A percentile compares a stretch with the other conserved stretches of the same genome.
Conservation (phyloP, 225 moss, liverwort and hornwort genomes). For the Polytrichum formosum region DNA sequence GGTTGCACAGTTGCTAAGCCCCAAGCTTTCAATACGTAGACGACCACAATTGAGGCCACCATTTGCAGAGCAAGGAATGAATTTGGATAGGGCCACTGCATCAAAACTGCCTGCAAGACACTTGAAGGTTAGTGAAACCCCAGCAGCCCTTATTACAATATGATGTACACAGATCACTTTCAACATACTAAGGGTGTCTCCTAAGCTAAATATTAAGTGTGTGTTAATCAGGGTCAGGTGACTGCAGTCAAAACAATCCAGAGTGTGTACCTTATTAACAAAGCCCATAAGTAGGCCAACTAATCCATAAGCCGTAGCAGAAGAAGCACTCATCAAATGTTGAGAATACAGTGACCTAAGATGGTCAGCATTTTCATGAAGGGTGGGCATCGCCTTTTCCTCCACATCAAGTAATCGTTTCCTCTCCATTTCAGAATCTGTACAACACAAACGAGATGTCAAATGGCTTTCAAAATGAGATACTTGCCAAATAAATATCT, state of each 20-base stretch:
- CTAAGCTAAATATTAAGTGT: not conserved
- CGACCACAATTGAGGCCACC: constrained; percentile 60
- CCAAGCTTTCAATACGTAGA: constrained; percentile 49
- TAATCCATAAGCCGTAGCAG: constrained; percentile 54
- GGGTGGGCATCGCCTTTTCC: constrained; percentile 17
- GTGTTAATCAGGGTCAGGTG: not conserved
- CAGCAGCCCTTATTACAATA: not conserved
- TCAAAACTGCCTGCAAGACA: constrained; percentile 51
- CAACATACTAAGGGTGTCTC: too few species aligned
- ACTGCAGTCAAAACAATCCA: not conserved
- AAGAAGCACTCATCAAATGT: constrained; percentile 58
- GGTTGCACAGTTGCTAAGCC: constrained; percentile 51
- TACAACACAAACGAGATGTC: not conserved
- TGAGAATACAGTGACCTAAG: constrained; percentile 55
- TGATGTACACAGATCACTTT: too few species aligned
- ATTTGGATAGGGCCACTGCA: constrained; percentile 62
- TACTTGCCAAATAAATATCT: too few species aligned
- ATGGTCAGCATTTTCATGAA: constrained; percentile 54
- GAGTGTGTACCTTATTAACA: constrained; percentile 51
- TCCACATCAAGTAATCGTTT: constrained; percentile 43
- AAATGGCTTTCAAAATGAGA: not conserved
- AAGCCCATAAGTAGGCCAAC: constrained; percentile 64
- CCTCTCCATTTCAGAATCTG: constrained; percentile 38
- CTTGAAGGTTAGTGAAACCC: not conserved
- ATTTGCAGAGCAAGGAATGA: constrained; percentile 63